Evolutionary conservation across 2,329 filamentous ascomycete species (phyloP).

Genomic region (Huntiella decipiens): DNA sequence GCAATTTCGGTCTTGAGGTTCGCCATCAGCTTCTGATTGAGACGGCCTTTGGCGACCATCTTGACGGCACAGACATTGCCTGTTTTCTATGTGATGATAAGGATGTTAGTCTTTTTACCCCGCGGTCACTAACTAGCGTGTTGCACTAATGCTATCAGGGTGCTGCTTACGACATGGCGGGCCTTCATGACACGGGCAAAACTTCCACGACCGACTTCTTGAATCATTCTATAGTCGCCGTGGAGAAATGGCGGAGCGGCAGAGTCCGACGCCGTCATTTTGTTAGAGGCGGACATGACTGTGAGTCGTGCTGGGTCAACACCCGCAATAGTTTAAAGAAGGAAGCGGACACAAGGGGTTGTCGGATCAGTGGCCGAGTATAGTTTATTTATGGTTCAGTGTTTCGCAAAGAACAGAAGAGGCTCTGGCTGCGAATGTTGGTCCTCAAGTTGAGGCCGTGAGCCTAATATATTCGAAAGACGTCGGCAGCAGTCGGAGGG

Average conservation of each 20-base stretch:
- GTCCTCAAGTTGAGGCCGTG: slow-evolving; percentile 16
- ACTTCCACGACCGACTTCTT: slow-evolving; percentile 10
- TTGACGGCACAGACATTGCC: slow-evolving; percentile 51
- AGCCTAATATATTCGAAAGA: slow-evolving; percentile 21
- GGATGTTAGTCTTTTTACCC: not conserved
- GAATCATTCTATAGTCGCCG: slow-evolving; percentile 7
- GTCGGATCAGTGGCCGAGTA: not conserved
- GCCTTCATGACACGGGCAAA: slow-evolving; percentile 12
- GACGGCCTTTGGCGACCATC: slow-evolving; percentile 73
- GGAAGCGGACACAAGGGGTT: too few species aligned
- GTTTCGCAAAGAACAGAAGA: too few species aligned
- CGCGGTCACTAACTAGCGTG: not conserved
- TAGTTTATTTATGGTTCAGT: too few species aligned
- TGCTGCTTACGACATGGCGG: slow-evolving; percentile 7
- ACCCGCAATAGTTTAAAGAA: not conserved
- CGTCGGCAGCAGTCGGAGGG: slow-evolving; percentile 17
- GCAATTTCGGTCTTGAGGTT: slow-evolving; percentile 91
- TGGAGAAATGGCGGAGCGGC: slow-evolving; percentile 8
- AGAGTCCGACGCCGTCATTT: slow-evolving; percentile 11
- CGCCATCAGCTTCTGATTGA: slow-evolving; percentile 91
- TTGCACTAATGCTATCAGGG: not conserved
- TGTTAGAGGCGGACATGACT: slow-evolving; percentile 8
- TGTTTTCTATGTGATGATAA: slow-evolving; percentile 1
- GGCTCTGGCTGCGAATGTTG: not conserved
- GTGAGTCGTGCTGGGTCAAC: slow-evolving; percentile 2